A percentile compares a stretch with the other conserved stretches of the same genome.
These are phyloP conservation scores for Zygnema circumcarinatum DNA, from an alignment of 139 green algal genomes.

Conservation along the genomic window DNA sequence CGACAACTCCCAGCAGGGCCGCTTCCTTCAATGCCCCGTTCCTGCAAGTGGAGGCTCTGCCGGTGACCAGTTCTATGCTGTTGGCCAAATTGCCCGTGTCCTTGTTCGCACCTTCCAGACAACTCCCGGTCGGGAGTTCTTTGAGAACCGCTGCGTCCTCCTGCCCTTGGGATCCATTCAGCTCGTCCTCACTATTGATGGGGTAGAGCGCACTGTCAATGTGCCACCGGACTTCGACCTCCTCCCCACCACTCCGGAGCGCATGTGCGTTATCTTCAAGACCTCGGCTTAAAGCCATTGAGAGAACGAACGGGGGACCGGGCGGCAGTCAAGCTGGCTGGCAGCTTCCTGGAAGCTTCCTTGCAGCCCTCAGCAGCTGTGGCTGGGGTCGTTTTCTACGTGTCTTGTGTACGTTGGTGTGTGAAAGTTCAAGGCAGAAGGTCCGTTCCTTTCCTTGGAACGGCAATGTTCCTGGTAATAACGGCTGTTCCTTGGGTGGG, in stretches of 20 bases:
- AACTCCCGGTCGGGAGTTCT: background rate
- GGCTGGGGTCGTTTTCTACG: too few relatives aligned
- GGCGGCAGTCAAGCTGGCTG: too few relatives aligned
- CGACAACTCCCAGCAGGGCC: background rate
- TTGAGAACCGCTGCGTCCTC: background rate
- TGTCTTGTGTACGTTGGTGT: too few relatives aligned
- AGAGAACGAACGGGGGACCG: too few relatives aligned
- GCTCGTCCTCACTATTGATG: background rate
- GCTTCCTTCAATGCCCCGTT: conserved; percentile 4
- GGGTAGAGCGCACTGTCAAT: background rate
- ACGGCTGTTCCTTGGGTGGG: too few relatives aligned
- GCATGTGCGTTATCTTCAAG: background rate
- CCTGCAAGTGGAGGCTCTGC: background rate
- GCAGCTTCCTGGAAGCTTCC: too few relatives aligned
- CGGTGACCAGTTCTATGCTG: conserved; percentile 18
- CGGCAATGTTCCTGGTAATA: too few relatives aligned
- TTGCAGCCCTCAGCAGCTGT: too few relatives aligned
- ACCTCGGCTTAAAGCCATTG: too few relatives aligned
- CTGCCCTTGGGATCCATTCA: background rate
- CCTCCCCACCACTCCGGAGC: background rate
- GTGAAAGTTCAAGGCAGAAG: too few relatives aligned
- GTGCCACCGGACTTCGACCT: background rate
- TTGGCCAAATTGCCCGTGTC: background rate
- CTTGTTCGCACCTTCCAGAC: background rate
- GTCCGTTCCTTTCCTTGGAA: too few relatives aligned